phyloP scores from a whole-genome alignment of 202 grass and related monocot species.

The Carex sylvatica region DNA sequence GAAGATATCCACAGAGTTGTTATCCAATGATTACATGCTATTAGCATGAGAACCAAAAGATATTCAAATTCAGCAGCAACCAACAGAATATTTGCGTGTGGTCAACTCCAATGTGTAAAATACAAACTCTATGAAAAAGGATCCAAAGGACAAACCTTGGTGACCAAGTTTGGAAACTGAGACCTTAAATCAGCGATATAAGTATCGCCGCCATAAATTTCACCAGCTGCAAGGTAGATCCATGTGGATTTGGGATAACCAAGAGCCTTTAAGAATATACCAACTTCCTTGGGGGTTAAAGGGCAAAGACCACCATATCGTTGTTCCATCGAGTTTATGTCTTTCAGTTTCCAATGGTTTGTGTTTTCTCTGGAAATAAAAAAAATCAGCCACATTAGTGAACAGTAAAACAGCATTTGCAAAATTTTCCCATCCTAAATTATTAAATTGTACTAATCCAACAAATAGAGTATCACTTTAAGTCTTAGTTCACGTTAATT shows the following conservation, averaged over 20 bases:
- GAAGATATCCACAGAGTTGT: background rate
- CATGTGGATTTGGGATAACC: slow-evolving; percentile 77
- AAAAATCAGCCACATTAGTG: slow-evolving; percentile 14
- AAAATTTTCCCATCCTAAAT: background rate
- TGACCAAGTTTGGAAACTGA: slow-evolving; percentile 86
- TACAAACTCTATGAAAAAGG: background rate
- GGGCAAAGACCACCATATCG: slow-evolving; percentile 78
- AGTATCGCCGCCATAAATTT: slow-evolving; percentile 93
- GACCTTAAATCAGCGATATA: slow-evolving; percentile 75
- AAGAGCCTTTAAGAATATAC: slow-evolving; percentile 69
- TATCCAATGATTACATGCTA: background rate
- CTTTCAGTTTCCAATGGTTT: slow-evolving; percentile 96
- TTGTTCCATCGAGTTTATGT: slow-evolving; percentile 86
- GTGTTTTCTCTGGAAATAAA: slow-evolving; percentile 55
- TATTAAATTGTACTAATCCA: background rate
- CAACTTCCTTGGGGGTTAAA: slow-evolving; percentile 76
- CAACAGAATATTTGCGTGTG: background rate
- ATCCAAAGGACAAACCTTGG: slow-evolving; percentile 50
- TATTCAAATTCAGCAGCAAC: background rate
- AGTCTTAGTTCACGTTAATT: background rate
- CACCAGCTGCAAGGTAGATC: slow-evolving; percentile 89
- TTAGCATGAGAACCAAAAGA: background rate
- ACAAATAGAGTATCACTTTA: background rate
- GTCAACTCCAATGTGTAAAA: background rate
- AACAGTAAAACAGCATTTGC: background rate